phyloP scores from a whole-genome alignment of 2,329 filamentous ascomycete genomes.

The Fusarium humuli region DNA sequence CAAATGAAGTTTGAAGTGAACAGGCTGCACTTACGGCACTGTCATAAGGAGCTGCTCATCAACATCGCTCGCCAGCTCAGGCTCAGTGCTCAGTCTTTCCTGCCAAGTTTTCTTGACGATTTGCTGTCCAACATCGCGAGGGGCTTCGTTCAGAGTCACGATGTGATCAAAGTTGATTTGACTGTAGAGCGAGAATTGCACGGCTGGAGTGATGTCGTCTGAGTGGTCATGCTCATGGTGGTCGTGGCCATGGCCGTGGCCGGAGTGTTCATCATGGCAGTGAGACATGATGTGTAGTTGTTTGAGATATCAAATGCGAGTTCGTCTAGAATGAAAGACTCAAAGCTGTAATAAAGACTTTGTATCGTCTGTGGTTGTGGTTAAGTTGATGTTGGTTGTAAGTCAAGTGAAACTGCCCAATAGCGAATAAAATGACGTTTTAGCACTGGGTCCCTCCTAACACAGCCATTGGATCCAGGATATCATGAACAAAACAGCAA shows the following conservation, averaged over 20 bases:
- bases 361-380: neutral
- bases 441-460: constrained; percentile 14
- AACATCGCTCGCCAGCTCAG: constrained; percentile 84
- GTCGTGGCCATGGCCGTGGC: constrained; percentile 66
- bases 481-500: constrained; percentile 28
- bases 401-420: constrained; percentile 25
- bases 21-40: constrained; percentile 74
- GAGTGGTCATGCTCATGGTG: constrained; percentile 82
- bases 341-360: neutral
- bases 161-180: constrained; percentile 92
- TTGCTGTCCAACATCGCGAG: constrained; percentile 73
- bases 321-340: neutral
- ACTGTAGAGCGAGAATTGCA: constrained; percentile 91
- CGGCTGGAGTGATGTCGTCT: constrained; percentile 90
- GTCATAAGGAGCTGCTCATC: constrained; percentile 96
- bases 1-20: neutral
- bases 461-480: neutral
- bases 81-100: constrained; percentile 76
- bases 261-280: constrained; percentile 64
- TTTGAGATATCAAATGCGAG: neutral
- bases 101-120: constrained; percentile 93
- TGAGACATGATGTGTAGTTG: constrained; percentile 53
- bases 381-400: constrained; percentile 34
- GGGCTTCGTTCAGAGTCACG: constrained; percentile 84
- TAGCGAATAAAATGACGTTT: constrained; percentile 37